Evolutionary conservation across 2,329 filamentous ascomycete species (phyloP).

Genomic region (Xylaria sp.): DNA sequence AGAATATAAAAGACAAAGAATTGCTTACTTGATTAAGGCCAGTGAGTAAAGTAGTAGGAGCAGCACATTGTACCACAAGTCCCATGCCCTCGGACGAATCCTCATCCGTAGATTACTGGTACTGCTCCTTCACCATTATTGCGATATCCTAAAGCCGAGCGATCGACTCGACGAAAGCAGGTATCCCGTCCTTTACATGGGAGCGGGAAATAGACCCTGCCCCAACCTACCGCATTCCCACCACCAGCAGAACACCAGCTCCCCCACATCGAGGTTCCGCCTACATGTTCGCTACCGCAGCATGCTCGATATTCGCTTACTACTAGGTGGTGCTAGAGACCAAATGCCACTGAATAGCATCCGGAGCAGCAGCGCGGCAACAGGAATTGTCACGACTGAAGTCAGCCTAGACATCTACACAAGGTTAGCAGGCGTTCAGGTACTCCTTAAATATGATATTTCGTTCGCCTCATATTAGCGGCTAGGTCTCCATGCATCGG

Average conservation of each 20-base stretch:
- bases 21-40: neutral
- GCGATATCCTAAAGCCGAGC: neutral
- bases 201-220: neutral
- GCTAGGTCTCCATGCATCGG: neutral
- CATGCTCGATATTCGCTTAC: neutral
- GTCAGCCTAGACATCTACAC: neutral
- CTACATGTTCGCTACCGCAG: neutral
- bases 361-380: neutral
- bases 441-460: neutral
- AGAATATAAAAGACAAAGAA: neutral
- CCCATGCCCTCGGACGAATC: neutral
- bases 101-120: neutral
- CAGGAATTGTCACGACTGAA: neutral
- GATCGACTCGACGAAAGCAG: neutral
- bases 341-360: neutral
- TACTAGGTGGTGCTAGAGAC: neutral
- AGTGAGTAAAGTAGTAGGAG: neutral
- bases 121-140: neutral
- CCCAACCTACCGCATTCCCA: neutral
- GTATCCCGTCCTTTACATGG: neutral
- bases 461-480: neutral
- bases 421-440: neutral
- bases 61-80: neutral
- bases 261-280: neutral
- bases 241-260: too few species aligned